A percentile compares a stretch with the other conserved stretches of the same genome.
These are phyloP conservation scores for Fusarium ramigenum DNA, from an alignment of 2,329 filamentous ascomycete genomes.

Conservation along the genomic window DNA sequence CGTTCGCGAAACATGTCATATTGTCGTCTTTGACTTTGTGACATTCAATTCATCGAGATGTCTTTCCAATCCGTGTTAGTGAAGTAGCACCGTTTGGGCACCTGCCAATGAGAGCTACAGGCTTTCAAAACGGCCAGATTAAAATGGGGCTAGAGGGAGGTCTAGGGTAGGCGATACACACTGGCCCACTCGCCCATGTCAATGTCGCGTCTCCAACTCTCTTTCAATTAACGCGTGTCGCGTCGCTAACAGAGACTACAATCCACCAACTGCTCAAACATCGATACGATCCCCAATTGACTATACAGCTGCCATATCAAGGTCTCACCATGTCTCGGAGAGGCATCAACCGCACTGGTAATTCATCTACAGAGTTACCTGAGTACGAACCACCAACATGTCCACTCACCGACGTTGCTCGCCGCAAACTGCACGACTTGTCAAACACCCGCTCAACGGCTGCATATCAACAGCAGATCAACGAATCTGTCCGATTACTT, in stretches of 20 bases:
- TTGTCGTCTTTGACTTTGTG: not conserved
- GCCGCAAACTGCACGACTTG: slow-evolving; percentile 55
- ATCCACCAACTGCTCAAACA: not conserved
- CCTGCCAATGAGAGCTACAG: not conserved
- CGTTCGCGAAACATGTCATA: not conserved
- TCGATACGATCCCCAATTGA: slow-evolving; percentile 6
- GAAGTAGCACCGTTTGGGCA: too few relatives aligned
- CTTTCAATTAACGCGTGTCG: slow-evolving; percentile 29
- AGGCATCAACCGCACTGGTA: slow-evolving; percentile 43
- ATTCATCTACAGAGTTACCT: slow-evolving; percentile 51
- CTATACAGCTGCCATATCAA: not conserved
- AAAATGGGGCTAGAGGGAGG: not conserved
- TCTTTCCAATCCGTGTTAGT: not conserved
- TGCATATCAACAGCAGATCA: slow-evolving; percentile 58
- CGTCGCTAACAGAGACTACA: not conserved
- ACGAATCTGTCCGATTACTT: slow-evolving; percentile 55
- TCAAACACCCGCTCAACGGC: slow-evolving; percentile 52
- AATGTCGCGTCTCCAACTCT: not conserved
- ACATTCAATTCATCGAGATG: not conserved
- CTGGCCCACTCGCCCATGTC: not conserved
- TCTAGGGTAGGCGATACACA: not conserved
- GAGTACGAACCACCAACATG: slow-evolving; percentile 60
- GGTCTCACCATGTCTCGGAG: slow-evolving; percentile 46
- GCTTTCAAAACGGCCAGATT: not conserved
- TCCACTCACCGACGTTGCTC: slow-evolving; percentile 53